These are phyloP conservation scores for Saturnispora bothae DNA, from an alignment of 805 yeast genomes.

Conservation along the genomic window DNA sequence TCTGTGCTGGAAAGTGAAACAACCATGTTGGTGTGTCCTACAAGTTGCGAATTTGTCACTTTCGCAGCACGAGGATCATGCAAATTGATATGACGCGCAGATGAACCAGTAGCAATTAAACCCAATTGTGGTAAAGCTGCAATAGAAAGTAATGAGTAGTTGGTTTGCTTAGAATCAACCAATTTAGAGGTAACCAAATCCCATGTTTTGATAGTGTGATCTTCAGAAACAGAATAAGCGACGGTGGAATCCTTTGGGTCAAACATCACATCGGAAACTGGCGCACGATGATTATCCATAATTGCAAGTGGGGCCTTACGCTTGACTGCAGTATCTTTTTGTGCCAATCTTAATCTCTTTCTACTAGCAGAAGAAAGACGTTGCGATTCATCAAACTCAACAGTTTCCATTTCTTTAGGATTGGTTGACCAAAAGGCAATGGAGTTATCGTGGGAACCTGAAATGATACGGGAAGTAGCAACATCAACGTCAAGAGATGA, in stretches of 20 bases:
- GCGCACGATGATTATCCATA: conserved; percentile 72
- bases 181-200: conserved; percentile 80
- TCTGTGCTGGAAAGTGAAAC: conserved; percentile 64
- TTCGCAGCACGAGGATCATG: conserved; percentile 83
- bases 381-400: conserved; percentile 33
- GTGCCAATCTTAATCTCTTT: conserved; percentile 76
- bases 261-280: conserved; percentile 78
- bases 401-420: conserved; percentile 67
- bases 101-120: conserved; percentile 84
- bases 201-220: conserved; percentile 94
- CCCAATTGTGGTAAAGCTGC: conserved; percentile 56
- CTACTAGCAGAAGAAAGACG: conserved; percentile 64
- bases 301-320: conserved; percentile 75
- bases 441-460: conserved; percentile 74
- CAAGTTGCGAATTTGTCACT: conserved; percentile 57
- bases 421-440: conserved; percentile 86
- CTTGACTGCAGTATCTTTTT: conserved; percentile 63
- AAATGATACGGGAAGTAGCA: conserved; percentile 51
- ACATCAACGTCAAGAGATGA: conserved; percentile 56
- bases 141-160: conserved; percentile 72
- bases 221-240: conserved; percentile 90
- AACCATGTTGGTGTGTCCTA: conserved; percentile 89
- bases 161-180: conserved; percentile 81
- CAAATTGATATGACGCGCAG: conserved; percentile 92
- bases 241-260: conserved; percentile 67